These are phyloP conservation scores for Huntiella omanensis DNA, from an alignment of 2,329 filamentous ascomycete species.

Conservation along the genomic window DNA sequence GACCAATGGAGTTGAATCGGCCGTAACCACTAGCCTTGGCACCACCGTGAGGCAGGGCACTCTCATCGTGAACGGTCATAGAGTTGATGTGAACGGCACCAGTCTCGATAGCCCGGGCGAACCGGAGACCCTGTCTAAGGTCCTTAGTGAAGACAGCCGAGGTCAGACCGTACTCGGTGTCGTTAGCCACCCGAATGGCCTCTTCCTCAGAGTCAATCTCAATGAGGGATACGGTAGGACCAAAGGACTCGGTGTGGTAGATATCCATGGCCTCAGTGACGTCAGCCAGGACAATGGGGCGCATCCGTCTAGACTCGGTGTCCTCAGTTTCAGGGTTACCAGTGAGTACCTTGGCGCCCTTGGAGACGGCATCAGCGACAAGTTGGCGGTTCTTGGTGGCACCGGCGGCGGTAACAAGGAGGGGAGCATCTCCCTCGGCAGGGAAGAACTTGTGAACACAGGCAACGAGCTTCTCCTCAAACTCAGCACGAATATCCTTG, in stretches of 20 bases:
- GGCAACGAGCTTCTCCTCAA: slow-evolving; percentile 24
- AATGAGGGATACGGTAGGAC: slow-evolving; percentile 51
- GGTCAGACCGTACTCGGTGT: slow-evolving; percentile 60
- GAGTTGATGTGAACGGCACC: slow-evolving; percentile 51
- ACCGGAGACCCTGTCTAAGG: slow-evolving; percentile 35
- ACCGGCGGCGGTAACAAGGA: slow-evolving; percentile 50
- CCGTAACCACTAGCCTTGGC: slow-evolving; percentile 46
- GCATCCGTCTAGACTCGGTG: slow-evolving; percentile 25
- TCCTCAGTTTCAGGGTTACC: slow-evolving; percentile 19
- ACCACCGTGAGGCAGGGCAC: slow-evolving; percentile 44
- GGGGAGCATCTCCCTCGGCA: slow-evolving; percentile 42
- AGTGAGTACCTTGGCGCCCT: slow-evolving; percentile 38
- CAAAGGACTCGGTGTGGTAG: slow-evolving; percentile 59
- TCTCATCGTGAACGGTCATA: slow-evolving; percentile 47
- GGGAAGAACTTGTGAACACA: slow-evolving; percentile 26
- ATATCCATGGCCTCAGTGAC: slow-evolving; percentile 50
- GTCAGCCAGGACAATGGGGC: slow-evolving; percentile 47
- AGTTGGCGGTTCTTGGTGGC: slow-evolving; percentile 47
- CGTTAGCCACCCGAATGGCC: slow-evolving; percentile 56
- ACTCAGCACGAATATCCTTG: slow-evolving; percentile 25
- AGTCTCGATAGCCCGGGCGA: slow-evolving; percentile 45
- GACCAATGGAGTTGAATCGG: slow-evolving; percentile 36
- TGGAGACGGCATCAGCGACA: slow-evolving; percentile 45
- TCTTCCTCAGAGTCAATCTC: slow-evolving; percentile 51
- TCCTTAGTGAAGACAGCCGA: slow-evolving; percentile 56